These are phyloP conservation scores for Fraxinus velutina DNA, from an alignment of 305 asterid genomes.

Conservation along the genomic window DNA sequence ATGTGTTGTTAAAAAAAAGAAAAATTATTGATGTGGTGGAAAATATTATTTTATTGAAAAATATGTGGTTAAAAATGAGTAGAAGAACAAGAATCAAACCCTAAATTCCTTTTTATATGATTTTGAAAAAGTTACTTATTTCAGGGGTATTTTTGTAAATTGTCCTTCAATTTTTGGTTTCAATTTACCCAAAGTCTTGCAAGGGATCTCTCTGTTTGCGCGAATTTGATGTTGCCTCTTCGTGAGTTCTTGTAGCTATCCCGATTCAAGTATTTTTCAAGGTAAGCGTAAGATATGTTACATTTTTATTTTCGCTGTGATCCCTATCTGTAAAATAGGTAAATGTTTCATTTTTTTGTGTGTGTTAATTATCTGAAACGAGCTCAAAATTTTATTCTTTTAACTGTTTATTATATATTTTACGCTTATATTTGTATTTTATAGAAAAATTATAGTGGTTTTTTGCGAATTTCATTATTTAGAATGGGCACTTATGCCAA, in stretches of 20 bases:
- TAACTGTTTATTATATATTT: no score
- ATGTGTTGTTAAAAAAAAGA: no score
- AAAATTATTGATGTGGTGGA: no score
- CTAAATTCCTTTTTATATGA: no score
- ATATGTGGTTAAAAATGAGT: no score
- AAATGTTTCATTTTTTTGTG: neutral
- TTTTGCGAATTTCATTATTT: neutral
- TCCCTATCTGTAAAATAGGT: neutral
- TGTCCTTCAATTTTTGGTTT: neutral
- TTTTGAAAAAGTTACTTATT: no score
- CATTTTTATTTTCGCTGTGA: neutral
- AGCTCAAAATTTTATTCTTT: neutral
- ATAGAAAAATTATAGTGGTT: neutral
- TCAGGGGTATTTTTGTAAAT: no score
- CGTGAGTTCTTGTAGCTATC: neutral
- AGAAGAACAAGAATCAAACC: no score
- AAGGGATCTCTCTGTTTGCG: neutral
- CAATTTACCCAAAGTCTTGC: neutral
- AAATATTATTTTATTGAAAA: no score
- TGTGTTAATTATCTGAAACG: neutral
- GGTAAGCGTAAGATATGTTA: neutral
- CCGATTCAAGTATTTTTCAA: neutral
- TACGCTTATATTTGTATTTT: neutral
- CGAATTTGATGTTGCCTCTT: neutral
- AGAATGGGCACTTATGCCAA: neutral